A percentile compares a stretch with the other conserved stretches of the same genome.
phyloP scores from a whole-genome alignment of 148 eudicot genomes.

The Dysphania ambrosioides region DNA sequence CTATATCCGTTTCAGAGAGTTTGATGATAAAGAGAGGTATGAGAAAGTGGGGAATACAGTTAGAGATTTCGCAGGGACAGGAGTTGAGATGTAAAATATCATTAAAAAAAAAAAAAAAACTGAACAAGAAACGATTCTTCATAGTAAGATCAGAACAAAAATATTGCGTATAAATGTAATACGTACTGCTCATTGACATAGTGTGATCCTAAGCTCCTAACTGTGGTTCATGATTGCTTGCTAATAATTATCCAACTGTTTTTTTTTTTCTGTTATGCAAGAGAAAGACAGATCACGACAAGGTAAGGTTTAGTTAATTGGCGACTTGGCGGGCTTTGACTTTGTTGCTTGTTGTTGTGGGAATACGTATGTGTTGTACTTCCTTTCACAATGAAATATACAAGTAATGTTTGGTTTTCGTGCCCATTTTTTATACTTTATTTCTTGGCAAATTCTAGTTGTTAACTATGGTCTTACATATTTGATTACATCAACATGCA shows the following conservation, averaged over 20 bases:
- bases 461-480: slow-evolving; percentile 20
- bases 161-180: background rate
- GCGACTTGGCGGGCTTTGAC: slow-evolving; percentile 15
- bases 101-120: no score
- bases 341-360: slow-evolving; percentile 20
- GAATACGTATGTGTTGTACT: slow-evolving; percentile 8
- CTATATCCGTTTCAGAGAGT: slow-evolving; percentile 65
- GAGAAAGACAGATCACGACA: slow-evolving; percentile 3
- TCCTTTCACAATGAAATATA: slow-evolving; percentile 12
- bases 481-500: slow-evolving; percentile 23
- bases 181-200: background rate
- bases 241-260: slow-evolving; percentile 10
- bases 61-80: slow-evolving; percentile 65
- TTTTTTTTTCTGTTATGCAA: background rate
- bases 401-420: slow-evolving; percentile 1
- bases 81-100: slow-evolving; percentile 14
- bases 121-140: background rate
- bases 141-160: background rate
- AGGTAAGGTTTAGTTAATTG: slow-evolving; percentile 3
- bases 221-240: slow-evolving; percentile 14
- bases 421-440: no score
- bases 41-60: slow-evolving; percentile 85
- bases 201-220: slow-evolving; percentile 13
- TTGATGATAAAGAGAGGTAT: slow-evolving; percentile 62
- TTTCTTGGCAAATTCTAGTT: slow-evolving; percentile 4